Base-by-base conservation (phyloP, 1,284 basidiomycete species). In the Ustilago loliicola region DNA sequence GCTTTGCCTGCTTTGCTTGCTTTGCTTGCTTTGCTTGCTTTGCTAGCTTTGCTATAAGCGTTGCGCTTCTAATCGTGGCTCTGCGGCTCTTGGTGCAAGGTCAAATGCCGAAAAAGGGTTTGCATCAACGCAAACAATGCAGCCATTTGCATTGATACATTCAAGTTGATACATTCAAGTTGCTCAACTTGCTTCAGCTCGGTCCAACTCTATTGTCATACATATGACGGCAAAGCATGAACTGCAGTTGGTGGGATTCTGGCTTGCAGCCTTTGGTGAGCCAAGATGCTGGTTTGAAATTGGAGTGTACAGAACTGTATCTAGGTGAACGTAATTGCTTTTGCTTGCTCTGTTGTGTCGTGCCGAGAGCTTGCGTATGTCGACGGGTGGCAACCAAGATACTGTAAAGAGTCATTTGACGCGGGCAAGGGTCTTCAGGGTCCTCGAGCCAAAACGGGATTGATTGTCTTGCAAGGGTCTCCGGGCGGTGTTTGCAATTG, bases 71-170 rank as follows among this genome's bases (percentile, higher is more conserved):
- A 45, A 45, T 21, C 42, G 42, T 45, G 42, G 21, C 42, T 45
- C 42, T 45, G 42, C 42, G 21, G 42, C 8, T 45, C 42, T 21
- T 45, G 7, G 21, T 21, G 42, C 42, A 45, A 45, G 42, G 42
- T 45, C 42, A 45, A 45, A 21, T 21, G 42, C 42, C 42, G 42
- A 45, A 45, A 45, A 45, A 45, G 42, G n/a, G 42, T n/a, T 45
- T 45, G 42, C 42, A 45, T 45, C 42, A 45, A 45, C 42, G 42
- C 42, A 45, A 7, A 45, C 19, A n/a, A 21, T 45, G 42, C n/a
- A 45, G 42, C n/a, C 42, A 17, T 21, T 21, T 38, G 36, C 3
- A 45, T 45, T 45, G n/a, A 21, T 45, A 45, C 42, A 21, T 8
- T 45, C 7, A n/a, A 45, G 19, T 36, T 36, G 34, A 36, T 36